Evolutionary conservation across 2,329 filamentous ascomycete species (phyloP).

Genomic region (Madurella fahalii): DNA sequence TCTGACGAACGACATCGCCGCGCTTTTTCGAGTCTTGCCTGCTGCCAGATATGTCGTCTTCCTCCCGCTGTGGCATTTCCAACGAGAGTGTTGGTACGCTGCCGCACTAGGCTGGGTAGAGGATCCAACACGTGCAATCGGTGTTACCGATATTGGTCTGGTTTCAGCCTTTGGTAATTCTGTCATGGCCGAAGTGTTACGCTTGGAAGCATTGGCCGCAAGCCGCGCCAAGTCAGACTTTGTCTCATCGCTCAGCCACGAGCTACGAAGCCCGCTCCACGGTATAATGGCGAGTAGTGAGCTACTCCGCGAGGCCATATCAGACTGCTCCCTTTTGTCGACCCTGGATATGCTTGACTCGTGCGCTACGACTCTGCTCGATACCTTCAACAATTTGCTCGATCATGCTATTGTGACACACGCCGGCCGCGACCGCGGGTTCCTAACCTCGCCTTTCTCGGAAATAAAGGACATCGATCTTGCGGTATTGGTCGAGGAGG

Average conservation of each 20-base stretch:
- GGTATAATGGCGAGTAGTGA: slow-evolving; percentile 52
- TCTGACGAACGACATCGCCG: slow-evolving; percentile 26
- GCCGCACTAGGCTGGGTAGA: slow-evolving; percentile 41
- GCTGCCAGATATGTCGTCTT: slow-evolving; percentile 35
- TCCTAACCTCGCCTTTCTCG: not conserved
- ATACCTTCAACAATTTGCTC: slow-evolving; percentile 41
- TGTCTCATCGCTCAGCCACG: slow-evolving; percentile 54
- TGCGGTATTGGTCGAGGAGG: slow-evolving; percentile 19
- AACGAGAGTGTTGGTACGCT: slow-evolving; percentile 37
- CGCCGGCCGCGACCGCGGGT: slow-evolving; percentile 1
- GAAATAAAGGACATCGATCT: slow-evolving; percentile 9
- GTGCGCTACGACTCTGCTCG: slow-evolving; percentile 45
- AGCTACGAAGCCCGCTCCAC: slow-evolving; percentile 53
- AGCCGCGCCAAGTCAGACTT: slow-evolving; percentile 50
- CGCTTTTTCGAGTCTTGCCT: slow-evolving; percentile 31
- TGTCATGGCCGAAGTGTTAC: slow-evolving; percentile 53
- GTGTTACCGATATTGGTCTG: slow-evolving; percentile 40
- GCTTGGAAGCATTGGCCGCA: slow-evolving; percentile 35
- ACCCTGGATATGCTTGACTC: slow-evolving; percentile 45
- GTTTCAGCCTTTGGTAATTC: slow-evolving; percentile 47
- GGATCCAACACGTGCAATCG: slow-evolving; percentile 26
- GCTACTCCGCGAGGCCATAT: slow-evolving; percentile 43
- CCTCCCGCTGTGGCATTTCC: slow-evolving; percentile 36
- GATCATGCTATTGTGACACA: slow-evolving; percentile 23
- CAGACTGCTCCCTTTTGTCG: slow-evolving; percentile 40